Evolutionary conservation across 1,284 basidiomycete genomes (phyloP).

Genomic region (Tylopilus sp.): DNA sequence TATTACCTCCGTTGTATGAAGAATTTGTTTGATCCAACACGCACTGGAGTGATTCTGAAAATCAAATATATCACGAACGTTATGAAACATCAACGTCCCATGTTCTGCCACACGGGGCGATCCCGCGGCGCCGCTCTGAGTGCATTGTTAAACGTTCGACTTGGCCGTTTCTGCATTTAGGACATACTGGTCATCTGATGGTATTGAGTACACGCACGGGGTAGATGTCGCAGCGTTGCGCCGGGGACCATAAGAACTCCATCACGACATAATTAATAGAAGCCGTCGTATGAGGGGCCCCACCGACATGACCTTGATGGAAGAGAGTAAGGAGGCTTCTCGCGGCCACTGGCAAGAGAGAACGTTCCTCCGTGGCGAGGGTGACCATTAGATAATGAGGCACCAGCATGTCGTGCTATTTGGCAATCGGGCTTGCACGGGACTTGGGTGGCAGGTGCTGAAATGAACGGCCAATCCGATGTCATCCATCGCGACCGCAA

Average conservation of each 20-base stretch:
- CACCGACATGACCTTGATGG: background rate
- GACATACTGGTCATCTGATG: background rate
- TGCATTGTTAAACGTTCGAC: too few relatives aligned
- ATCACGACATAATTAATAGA: background rate
- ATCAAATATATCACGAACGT: too few relatives aligned
- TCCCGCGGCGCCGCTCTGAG: background rate
- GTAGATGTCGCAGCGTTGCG: background rate
- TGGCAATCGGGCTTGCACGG: too few relatives aligned
- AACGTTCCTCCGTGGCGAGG: background rate
- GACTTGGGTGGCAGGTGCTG: background rate
- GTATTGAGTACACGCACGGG: background rate
- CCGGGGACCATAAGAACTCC: too few relatives aligned
- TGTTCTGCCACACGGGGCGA: background rate
- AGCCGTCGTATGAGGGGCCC: background rate
- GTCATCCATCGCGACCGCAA: background rate
- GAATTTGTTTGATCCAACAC: too few relatives aligned
- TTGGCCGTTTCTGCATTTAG: background rate
- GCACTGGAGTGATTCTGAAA: too few relatives aligned
- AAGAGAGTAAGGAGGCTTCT: background rate
- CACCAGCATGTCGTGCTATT: background rate
- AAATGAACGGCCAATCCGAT: background rate
- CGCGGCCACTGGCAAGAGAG: background rate
- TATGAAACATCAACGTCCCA: background rate
- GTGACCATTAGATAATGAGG: background rate
- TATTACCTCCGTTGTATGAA: too few relatives aligned